Conservation (phyloP, 2,329 filamentous ascomycete genomes). For the Lomentospora prolificans region DNA sequence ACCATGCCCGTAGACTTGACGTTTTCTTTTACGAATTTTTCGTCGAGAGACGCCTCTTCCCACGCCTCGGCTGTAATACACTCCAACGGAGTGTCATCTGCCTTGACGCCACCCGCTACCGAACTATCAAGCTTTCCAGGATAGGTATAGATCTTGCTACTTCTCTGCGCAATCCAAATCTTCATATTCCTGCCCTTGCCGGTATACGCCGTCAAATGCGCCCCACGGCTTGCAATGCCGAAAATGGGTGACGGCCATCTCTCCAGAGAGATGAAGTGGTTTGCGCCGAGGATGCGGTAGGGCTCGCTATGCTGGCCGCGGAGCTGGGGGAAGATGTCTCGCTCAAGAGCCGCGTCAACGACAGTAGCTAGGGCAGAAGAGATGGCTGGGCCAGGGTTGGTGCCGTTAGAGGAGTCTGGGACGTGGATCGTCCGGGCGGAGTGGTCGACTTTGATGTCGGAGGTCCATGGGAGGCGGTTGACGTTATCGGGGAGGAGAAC, state of each 20-base stretch:
- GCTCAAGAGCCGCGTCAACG: constrained; percentile 20
- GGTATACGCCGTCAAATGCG: constrained; percentile 56
- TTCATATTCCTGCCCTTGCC: constrained; percentile 30
- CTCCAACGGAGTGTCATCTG: constrained; percentile 54
- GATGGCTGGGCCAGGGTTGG: constrained; percentile 22
- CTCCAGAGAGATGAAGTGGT: constrained; percentile 39
- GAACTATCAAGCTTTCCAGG: constrained; percentile 69
- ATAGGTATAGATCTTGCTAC: constrained; percentile 60
- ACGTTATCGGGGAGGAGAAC: constrained; percentile 38
- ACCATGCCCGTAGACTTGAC: constrained; percentile 22
- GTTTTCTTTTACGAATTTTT: constrained; percentile 16
- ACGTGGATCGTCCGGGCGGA: constrained; percentile 22
- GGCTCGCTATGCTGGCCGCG: constrained; percentile 31
- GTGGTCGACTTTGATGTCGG: constrained; percentile 26
- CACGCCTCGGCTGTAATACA: constrained; percentile 61
- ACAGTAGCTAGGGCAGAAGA: constrained; percentile 27
- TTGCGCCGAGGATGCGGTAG: constrained; percentile 29
- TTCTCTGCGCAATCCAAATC: constrained; percentile 64
- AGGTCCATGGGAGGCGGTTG: constrained; percentile 35
- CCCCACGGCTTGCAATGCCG: constrained; percentile 56
- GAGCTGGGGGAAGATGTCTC: constrained; percentile 26
- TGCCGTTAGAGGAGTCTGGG: constrained; percentile 14
- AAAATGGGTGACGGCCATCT: constrained; percentile 54
- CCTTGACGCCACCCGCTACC: constrained; percentile 66
- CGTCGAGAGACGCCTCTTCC: constrained; percentile 53